Evolutionary conservation across 345 rosid genomes (phyloP).

Genomic region (Mercurialis annua): DNA sequence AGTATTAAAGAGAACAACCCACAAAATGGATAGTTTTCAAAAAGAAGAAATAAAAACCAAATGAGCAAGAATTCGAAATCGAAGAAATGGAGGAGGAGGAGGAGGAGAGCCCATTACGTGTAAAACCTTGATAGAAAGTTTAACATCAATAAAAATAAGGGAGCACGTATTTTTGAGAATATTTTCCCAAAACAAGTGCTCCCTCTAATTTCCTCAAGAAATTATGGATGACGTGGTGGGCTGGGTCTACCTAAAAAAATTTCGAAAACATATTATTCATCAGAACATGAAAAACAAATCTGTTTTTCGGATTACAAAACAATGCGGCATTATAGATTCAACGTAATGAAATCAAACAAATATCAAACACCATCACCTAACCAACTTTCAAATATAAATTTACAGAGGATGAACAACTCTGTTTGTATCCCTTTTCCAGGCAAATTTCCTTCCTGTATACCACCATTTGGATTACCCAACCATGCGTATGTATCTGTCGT

Average conservation of each 20-base stretch:
- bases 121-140: too few relatives aligned
- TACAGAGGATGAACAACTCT: conserved; percentile 18
- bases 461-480: conserved; percentile 16
- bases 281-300: conserved; percentile 8
- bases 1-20: too few relatives aligned
- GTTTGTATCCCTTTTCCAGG: conserved; percentile 3
- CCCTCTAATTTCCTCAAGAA: conserved; percentile 10
- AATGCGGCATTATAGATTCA: conserved; percentile 29
- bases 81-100: too few relatives aligned
- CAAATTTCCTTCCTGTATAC: conserved; percentile 22
- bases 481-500: conserved; percentile 18
- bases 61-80: too few relatives aligned
- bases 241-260: too few relatives aligned
- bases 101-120: too few relatives aligned
- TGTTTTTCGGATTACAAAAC: conserved; percentile 11
- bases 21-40: too few relatives aligned
- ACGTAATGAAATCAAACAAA: conserved; percentile 40
- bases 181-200: too few relatives aligned
- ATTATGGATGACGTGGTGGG: too few relatives aligned
- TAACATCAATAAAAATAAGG: too few relatives aligned
- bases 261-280: conserved; percentile 17
- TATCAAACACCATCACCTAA: conserved; percentile 35
- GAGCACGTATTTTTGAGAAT: too few relatives aligned
- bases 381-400: conserved; percentile 30
- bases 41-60: too few relatives aligned